Percentiles rank a stretch among this genome's conserved stretches.
phyloP scores from a whole-genome alignment of 2,329 filamentous ascomycete genomes.

The Myriangium duriaei region DNA sequence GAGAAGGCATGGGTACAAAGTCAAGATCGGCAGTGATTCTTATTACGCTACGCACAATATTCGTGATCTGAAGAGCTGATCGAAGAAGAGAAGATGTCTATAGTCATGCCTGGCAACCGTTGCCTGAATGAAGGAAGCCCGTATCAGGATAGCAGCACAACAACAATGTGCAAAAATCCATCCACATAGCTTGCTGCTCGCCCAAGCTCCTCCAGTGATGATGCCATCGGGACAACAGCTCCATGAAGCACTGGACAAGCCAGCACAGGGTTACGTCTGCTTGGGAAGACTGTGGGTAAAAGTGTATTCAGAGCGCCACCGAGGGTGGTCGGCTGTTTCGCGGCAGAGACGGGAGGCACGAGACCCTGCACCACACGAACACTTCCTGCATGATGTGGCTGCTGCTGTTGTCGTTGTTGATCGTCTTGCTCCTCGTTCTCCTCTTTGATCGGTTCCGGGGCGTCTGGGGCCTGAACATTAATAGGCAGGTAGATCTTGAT shows the following conservation, averaged over 20 bases:
- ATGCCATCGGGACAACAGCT: slow-evolving; percentile 64
- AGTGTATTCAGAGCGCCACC: slow-evolving; percentile 65
- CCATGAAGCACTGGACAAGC: slow-evolving; percentile 81
- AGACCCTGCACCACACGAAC: slow-evolving; percentile 56
- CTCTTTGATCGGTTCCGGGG: slow-evolving; percentile 24
- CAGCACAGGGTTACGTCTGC: slow-evolving; percentile 68
- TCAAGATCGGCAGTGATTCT: too few relatives aligned
- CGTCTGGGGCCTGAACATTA: slow-evolving; percentile 26
- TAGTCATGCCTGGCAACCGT: too few relatives aligned
- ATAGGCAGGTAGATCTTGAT: slow-evolving; percentile 71
- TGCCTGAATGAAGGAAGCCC: too few relatives aligned
- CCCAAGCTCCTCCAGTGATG: slow-evolving; percentile 72
- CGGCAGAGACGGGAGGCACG: slow-evolving; percentile 38
- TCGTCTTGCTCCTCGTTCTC: slow-evolving; percentile 6
- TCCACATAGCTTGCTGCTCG: slow-evolving; percentile 76
- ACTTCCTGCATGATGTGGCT: slow-evolving; percentile 24
- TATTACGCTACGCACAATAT: too few relatives aligned
- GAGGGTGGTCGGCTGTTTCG: slow-evolving; percentile 51
- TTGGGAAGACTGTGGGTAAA: slow-evolving; percentile 76
- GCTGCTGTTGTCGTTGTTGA: slow-evolving; percentile 8
- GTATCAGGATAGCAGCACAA: slow-evolving; percentile 56
- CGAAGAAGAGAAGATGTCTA: too few relatives aligned
- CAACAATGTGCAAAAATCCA: slow-evolving; percentile 76
- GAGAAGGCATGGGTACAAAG: slow-evolving; percentile 6
- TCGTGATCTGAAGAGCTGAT: too few relatives aligned